Evolutionary conservation across 208 protist genomes (phyloP), one percentile per base, ranked within the genome.

Genomic region (Crithidia expoeki): DNA sequence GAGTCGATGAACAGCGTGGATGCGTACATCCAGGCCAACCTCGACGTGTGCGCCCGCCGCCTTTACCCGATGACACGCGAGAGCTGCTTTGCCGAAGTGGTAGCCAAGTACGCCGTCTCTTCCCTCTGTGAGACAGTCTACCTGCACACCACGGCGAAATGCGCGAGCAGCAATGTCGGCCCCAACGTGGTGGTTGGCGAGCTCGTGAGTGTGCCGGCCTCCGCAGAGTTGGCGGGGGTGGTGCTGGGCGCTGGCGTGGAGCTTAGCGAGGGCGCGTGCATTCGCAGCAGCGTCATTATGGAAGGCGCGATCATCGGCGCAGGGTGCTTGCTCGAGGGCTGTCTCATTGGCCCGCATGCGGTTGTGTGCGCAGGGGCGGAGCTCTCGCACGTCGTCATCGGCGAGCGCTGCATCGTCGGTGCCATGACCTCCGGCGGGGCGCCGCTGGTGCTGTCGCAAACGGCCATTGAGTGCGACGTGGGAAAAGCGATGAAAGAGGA

Each of bases 11-110:
- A 57, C 63, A 87, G 78, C 53, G 65, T 89, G 34, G 71, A 81
- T 23, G 64, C 76, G n/a, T 96, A 94, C 70, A 80, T 96, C 36
- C 81, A 90, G 44, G 76, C 80, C 38, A 96, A 94, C 68, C 65
- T 91, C 30, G 88, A 90, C 40, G 82, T 96, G 11, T 92, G 86
- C 62, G 80, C 72, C 17, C 86, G 92, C 16, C 83, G 81, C 0
- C 80, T 96, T 32, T 93, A 87, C 55, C 92, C 92, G 12, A 79
- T 94, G 53, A 94, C 85, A 5, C 86, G 89, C 6, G 92, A 96
- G 63, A 92, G 79, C 74, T 84, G 78, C 56, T 96, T 96, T 72
- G 87, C 87, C 10, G 89, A 94, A 62, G 76, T 72, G 63, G 44
- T 78, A 30, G 80, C 80, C n/a, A 64, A 65, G 27, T 96, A 94